Conservation (phyloP, 805 yeast species). For the Yamadazyma sp. region DNA sequence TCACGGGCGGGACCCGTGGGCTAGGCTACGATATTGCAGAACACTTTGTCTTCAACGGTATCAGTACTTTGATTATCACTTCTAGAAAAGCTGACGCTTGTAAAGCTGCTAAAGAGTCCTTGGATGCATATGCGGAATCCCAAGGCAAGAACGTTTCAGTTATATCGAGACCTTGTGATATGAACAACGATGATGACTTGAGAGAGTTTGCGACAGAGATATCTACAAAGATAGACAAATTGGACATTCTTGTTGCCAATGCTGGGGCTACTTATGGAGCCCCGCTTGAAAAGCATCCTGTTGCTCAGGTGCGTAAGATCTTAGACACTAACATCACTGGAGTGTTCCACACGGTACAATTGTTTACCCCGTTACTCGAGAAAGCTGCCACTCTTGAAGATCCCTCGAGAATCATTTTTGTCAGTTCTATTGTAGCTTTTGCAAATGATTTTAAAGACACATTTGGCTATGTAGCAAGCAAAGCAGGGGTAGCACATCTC, state of each 20-base stretch:
- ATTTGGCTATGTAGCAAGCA: constrained; percentile 65
- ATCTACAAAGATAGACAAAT: constrained; percentile 32
- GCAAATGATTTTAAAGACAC: constrained; percentile 49
- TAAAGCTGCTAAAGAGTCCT: constrained; percentile 43
- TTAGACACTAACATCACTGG: constrained; percentile 58
- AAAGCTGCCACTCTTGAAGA: constrained; percentile 46
- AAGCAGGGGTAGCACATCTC: constrained; percentile 65
- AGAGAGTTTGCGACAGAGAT: constrained; percentile 40
- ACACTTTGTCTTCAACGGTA: constrained; percentile 55
- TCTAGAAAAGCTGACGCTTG: constrained; percentile 59
- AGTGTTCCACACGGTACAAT: constrained; percentile 58
- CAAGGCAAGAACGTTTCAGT: constrained; percentile 22
- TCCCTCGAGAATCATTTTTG: constrained; percentile 58
- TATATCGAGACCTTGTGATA: constrained; percentile 52
- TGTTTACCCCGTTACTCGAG: constrained; percentile 51
- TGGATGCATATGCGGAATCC: constrained; percentile 26
- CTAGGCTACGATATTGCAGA: constrained; percentile 63
- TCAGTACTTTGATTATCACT: constrained; percentile 53
- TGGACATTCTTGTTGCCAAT: constrained; percentile 63
- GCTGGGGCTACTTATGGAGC: constrained; percentile 79
- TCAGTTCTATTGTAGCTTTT: constrained; percentile 59
- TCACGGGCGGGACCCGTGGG: constrained; percentile 71
- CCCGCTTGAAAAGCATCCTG: constrained; percentile 53
- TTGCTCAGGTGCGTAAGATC: constrained; percentile 55
- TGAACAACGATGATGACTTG: constrained; percentile 47